Evolutionary conservation across 257 asterid species (phyloP).

Genomic region (Scutellaria galericulata): DNA sequence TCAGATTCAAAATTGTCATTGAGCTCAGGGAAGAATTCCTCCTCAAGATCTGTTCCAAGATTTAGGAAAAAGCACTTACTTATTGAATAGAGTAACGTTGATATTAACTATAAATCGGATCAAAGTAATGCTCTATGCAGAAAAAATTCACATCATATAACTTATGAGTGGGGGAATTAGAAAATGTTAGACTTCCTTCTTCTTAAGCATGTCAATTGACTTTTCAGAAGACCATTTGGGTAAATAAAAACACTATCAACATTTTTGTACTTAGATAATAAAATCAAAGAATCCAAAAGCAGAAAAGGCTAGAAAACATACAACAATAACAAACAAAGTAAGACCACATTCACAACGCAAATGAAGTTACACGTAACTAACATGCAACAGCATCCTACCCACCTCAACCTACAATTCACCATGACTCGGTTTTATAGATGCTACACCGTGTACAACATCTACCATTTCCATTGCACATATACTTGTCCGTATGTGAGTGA

Average conservation of each 20-base stretch:
- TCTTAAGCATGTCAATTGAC: not conserved
- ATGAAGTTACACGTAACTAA: conserved; percentile 1
- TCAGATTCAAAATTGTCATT: conserved; percentile 47
- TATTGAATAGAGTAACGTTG: not conserved
- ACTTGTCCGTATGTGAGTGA: not conserved
- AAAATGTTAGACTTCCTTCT: not conserved
- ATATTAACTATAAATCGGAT: conserved; percentile 16
- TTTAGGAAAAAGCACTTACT: not conserved
- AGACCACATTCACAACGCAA: conserved; percentile 4
- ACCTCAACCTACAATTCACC: conserved; percentile 16
- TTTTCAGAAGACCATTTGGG: not conserved
- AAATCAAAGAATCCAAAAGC: not conserved
- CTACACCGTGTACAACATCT: not conserved
- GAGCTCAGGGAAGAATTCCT: conserved; percentile 44
- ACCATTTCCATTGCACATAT: not conserved
- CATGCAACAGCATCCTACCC: conserved; percentile 26
- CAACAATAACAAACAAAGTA: not conserved
- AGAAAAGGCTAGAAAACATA: not conserved
- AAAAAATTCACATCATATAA: not conserved
- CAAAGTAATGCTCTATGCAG: conserved; percentile 9
- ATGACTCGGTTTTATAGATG: not conserved
- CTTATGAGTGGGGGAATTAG: not conserved
- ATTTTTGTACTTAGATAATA: not conserved
- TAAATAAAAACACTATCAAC: not conserved
- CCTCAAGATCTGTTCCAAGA: conserved; percentile 57